Base-by-base conservation (phyloP, 2,329 filamentous ascomycete species). In the Microdochium trichocladiopsis region DNA sequence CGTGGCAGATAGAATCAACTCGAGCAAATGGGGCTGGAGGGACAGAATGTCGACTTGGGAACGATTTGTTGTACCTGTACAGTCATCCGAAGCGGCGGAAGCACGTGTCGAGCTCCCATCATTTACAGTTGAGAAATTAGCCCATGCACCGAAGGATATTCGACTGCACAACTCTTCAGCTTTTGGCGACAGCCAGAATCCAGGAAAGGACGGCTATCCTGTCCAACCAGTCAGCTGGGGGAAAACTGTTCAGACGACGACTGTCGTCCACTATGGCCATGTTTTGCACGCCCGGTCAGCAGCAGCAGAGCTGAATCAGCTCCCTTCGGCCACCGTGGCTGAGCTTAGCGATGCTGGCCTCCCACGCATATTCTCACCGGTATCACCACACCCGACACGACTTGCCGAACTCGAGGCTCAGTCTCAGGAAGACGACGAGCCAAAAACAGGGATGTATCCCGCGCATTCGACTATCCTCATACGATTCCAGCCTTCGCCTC, bases 211-310 rank as follows among this genome's bases (percentile, higher is more conserved):
- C 41, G 16, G 25, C 23, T 3, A 31, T 36, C 18, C 45, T 33
- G 12, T 23, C 10, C 10, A 21, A 21, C 41, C 54, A 3, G 49
- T 65, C 1, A 54, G 52, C 48, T 67, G 65, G 62, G 63, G 55
- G 9, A 48, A 50, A 14, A 52, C 22, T 47, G 52, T 49, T 23
- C 54, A 18, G 50, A 65, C 56, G 47, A 60, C 53, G 9, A 72
- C 73, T 1, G 63, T 60, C 2, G 77, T 77, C 11, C 67, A 69
- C 2, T 83, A 83, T 57, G 80, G 80, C 18, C 74, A 78, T 51
- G 56, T 82, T 31, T 69, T 83, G 22, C 60, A 65, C 33, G 49
- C 53, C 22, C 12, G 12, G 14, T 16, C 33, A 16, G 18, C 53
- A 58, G 23, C 14, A 50, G 2, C 49, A 52, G 11, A 51, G 52